Conservation (phyloP, 768 basidiomycete genomes). For the Pulveroboletus sp. region DNA sequence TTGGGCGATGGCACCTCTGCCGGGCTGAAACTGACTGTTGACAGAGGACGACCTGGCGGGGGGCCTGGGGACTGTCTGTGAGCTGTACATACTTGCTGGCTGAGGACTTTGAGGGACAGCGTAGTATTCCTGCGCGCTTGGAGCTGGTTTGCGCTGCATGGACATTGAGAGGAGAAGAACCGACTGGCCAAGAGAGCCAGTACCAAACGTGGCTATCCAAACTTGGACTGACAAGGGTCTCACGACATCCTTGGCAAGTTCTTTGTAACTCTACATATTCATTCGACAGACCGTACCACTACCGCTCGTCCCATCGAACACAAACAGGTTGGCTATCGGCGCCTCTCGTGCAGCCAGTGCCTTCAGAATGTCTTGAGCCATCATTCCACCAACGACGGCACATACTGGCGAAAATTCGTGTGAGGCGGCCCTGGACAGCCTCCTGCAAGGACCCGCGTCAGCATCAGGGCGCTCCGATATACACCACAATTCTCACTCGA, state of each 20-base stretch:
- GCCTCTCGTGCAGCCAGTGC: constrained; percentile 85
- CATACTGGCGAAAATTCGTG: constrained; percentile 92
- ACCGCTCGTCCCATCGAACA: constrained; percentile 81
- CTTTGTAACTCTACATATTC: constrained; percentile 35
- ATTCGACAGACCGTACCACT: constrained; percentile 62
- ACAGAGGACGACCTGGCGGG: constrained; percentile 27
- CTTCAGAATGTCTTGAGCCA: constrained; percentile 93
- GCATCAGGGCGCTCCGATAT: background rate
- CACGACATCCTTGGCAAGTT: constrained; percentile 7
- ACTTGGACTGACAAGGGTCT: constrained; percentile 13
- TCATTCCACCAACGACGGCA: constrained; percentile 90
- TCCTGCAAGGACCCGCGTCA: constrained; percentile 40
- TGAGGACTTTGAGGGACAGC: constrained; percentile 63
- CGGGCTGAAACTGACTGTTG: constrained; percentile 29
- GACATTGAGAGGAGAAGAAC: constrained; percentile 13
- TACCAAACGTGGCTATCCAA: constrained; percentile 25
- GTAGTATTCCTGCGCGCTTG: constrained; percentile 52
- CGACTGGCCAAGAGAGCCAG: constrained; percentile 9
- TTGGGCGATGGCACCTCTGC: constrained; percentile 58
- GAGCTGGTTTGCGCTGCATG: constrained; percentile 42
- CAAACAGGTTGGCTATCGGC: constrained; percentile 89
- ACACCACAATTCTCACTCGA: constrained; percentile 45
- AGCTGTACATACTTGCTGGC: constrained; percentile 30
- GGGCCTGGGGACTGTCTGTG: constrained; percentile 22
- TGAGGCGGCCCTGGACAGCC: constrained; percentile 60